Evolutionary conservation across 2,329 filamentous ascomycete genomes (phyloP).

Genomic region (Xylaria sp.): DNA sequence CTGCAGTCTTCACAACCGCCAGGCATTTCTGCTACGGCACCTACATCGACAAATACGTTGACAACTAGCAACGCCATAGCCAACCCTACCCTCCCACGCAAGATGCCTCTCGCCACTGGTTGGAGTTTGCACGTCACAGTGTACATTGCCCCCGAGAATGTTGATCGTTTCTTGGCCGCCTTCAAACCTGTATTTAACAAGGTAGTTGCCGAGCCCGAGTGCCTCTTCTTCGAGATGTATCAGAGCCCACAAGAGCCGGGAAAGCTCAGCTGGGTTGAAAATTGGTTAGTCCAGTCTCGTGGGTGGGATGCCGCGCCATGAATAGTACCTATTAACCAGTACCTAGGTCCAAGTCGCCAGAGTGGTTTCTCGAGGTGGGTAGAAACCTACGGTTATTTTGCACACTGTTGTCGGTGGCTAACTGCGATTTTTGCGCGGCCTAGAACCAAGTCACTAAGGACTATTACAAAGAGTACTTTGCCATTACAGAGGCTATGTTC

Average conservation of each 20-base stretch:
- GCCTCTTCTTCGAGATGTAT: slow-evolving; percentile 57
- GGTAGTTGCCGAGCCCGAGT: slow-evolving; percentile 56
- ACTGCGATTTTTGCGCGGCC: slow-evolving; percentile 3
- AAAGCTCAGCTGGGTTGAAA: slow-evolving; percentile 53
- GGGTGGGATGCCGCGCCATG: background rate
- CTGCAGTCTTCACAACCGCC: slow-evolving; percentile 35
- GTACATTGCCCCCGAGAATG: slow-evolving; percentile 43
- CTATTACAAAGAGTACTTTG: slow-evolving; percentile 55
- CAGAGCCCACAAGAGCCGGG: slow-evolving; percentile 51
- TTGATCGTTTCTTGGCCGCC: slow-evolving; percentile 41
- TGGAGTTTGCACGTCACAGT: slow-evolving; percentile 46
- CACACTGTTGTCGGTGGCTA: slow-evolving; percentile 3
- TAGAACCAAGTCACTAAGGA: slow-evolving; percentile 52
- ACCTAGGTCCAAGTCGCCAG: slow-evolving; percentile 39
- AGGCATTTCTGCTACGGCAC: slow-evolving; percentile 15
- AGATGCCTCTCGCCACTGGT: slow-evolving; percentile 31
- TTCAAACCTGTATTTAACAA: slow-evolving; percentile 54
- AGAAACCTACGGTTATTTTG: background rate
- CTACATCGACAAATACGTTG: slow-evolving; percentile 22
- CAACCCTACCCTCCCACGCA: slow-evolving; percentile 26
- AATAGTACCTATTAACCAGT: slow-evolving; percentile 5
- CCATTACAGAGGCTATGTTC: slow-evolving; percentile 53
- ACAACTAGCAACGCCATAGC: slow-evolving; percentile 18
- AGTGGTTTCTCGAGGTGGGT: slow-evolving; percentile 47
- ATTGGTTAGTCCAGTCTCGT: slow-evolving; percentile 49